These are phyloP conservation scores for Thyridium curvatum DNA, from an alignment of 2,329 filamentous ascomycete species.

Conservation along the genomic window DNA sequence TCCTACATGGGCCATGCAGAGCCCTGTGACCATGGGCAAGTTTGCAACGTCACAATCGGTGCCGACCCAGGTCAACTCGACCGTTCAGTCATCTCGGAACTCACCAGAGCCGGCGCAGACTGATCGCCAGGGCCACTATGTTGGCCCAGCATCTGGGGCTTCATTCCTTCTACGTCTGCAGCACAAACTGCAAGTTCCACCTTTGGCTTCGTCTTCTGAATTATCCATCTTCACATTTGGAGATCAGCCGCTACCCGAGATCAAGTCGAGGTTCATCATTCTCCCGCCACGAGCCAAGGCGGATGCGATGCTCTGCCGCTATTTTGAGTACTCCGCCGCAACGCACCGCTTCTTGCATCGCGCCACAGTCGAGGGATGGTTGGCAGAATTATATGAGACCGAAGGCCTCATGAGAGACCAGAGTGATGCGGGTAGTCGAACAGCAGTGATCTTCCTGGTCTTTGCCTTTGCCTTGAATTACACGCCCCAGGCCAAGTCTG, in stretches of 20 bases:
- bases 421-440: slow-evolving; percentile 31
- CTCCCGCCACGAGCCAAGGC: slow-evolving; percentile 25
- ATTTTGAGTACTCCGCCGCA: slow-evolving; percentile 33
- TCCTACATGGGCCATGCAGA: no score
- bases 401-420: slow-evolving; percentile 29
- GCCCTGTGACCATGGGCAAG: no score
- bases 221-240: slow-evolving; percentile 26
- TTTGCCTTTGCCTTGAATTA: slow-evolving; percentile 39
- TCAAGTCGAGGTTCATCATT: slow-evolving; percentile 34
- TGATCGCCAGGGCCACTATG: slow-evolving; percentile 39
- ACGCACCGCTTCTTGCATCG: slow-evolving; percentile 34
- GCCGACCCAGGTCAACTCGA: no score
- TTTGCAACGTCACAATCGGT: no score
- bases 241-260: slow-evolving; percentile 30
- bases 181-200: slow-evolving; percentile 32
- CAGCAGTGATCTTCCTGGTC: slow-evolving; percentile 27
- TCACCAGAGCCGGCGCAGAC: slow-evolving; percentile 38
- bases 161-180: slow-evolving; percentile 44
- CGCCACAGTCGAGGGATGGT: slow-evolving; percentile 29
- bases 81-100: slow-evolving; percentile 20
- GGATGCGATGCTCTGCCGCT: slow-evolving; percentile 22
- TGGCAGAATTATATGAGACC: slow-evolving; percentile 39
- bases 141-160: slow-evolving; percentile 38
- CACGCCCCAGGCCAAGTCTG: no score
- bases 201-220: slow-evolving; percentile 24